Evolutionary conservation across 2,329 filamentous ascomycete species (phyloP).

Genomic region (Colletotrichum kahawae): DNA sequence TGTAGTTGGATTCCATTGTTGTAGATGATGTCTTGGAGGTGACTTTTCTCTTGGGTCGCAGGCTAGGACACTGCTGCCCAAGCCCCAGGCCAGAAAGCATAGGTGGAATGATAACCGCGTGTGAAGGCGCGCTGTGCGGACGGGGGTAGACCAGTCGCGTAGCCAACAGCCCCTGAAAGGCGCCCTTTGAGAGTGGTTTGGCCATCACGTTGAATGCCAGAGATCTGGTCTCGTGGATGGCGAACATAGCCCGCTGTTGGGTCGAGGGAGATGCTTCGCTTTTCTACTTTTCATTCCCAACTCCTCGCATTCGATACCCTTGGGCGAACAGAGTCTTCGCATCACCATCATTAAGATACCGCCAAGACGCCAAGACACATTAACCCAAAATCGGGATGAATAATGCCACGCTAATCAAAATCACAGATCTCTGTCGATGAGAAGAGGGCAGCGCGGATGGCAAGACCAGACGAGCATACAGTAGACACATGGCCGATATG

Average conservation of each 20-base stretch:
- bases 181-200: background rate
- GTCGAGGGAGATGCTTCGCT: background rate
- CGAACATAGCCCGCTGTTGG: background rate
- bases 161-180: too few species aligned
- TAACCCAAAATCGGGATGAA: background rate
- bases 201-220: background rate
- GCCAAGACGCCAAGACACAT: background rate
- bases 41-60: too few species aligned
- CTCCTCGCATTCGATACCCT: background rate
- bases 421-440: background rate
- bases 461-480: background rate
- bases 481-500: background rate
- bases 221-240: background rate
- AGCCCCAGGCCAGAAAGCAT: too few species aligned
- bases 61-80: too few species aligned
- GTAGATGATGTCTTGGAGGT: too few species aligned
- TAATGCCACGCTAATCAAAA: background rate
- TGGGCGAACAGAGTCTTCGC: fast-evolving
- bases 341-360: background rate
- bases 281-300: background rate
- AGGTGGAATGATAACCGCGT: too few species aligned
- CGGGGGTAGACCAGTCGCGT: too few species aligned
- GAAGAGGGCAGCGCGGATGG: background rate
- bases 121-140: too few species aligned
- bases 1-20: too few species aligned